A percentile compares a stretch with the other conserved stretches of the same genome.
Conservation (phyloP, 768 basidiomycete genomes). For the Suillus subaureus region DNA sequence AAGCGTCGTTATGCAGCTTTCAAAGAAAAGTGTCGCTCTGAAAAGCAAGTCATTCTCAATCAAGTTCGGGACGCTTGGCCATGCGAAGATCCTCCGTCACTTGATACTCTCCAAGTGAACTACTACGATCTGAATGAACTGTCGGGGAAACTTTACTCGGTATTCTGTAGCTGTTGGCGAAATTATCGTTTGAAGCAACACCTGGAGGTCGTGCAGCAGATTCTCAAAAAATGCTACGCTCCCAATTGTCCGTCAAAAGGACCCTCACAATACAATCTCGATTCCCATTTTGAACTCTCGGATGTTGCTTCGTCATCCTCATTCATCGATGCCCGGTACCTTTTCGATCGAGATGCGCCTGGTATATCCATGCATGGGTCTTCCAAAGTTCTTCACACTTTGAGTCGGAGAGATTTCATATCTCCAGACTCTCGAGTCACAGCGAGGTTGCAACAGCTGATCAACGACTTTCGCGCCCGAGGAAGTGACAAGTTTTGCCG, state of each 20-base stretch:
- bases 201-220: conserved; percentile 13
- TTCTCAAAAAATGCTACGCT: conserved; percentile 1
- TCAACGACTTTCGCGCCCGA: conserved; percentile 4
- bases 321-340: not conserved
- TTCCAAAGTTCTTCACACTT: not conserved
- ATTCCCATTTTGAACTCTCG: not conserved
- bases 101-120: not conserved
- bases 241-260: not conserved
- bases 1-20: conserved; percentile 15
- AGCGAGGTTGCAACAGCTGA: conserved; percentile 10
- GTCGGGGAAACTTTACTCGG: not conserved
- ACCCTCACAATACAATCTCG: conserved; percentile 12
- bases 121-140: conserved; percentile 14
- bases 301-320: not conserved
- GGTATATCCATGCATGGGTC: not conserved
- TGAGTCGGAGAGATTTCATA: not conserved
- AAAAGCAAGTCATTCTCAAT: conserved; percentile 6
- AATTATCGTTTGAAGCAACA: conserved; percentile 21
- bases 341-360: conserved; percentile 14
- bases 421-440: not conserved
- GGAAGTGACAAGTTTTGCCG: conserved; percentile 14
- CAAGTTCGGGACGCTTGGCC: conserved; percentile 22
- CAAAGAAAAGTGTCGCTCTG: conserved; percentile 8
- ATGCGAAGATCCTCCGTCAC: conserved; percentile 14
- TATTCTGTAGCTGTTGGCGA: conserved; percentile 22